Evolutionary conservation across 495 filamentous ascomycete species (phyloP).

Genomic region (Annulohypoxylon nitens): DNA sequence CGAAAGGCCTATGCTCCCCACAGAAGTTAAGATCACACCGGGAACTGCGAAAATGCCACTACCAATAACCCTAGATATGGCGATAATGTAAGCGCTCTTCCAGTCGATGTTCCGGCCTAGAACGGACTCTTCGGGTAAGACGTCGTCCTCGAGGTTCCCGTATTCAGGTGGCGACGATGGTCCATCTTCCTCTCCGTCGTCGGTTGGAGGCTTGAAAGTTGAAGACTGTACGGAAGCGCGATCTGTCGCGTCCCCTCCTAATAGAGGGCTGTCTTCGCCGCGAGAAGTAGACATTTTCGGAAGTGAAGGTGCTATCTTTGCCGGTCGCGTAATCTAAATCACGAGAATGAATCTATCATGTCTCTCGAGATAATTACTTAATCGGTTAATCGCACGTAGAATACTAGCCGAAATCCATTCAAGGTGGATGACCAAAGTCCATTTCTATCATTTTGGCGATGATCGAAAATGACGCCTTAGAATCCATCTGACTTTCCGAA

Average conservation of each 20-base stretch:
- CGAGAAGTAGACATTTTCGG: slow-evolving; percentile 25
- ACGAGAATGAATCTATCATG: slow-evolving; percentile 1
- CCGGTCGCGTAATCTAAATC: slow-evolving; percentile 18
- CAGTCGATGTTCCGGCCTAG: slow-evolving; percentile 74
- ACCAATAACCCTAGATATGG: slow-evolving; percentile 81
- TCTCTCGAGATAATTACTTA: neutral
- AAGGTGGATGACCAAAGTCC: slow-evolving; percentile 2
- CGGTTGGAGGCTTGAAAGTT: slow-evolving; percentile 23
- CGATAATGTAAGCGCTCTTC: slow-evolving; percentile 79
- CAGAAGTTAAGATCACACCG: slow-evolving; percentile 73
- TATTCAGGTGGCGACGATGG: slow-evolving; percentile 42
- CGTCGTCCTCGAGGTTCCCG: slow-evolving; percentile 65
- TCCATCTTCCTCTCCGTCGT: slow-evolving; percentile 38
- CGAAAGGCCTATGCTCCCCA: slow-evolving; percentile 76
- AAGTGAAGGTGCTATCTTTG: neutral
- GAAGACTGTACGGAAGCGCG: slow-evolving; percentile 32
- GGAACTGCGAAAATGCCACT: slow-evolving; percentile 83
- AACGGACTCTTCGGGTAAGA: slow-evolving; percentile 72
- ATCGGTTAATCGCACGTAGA: neutral
- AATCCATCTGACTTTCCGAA: slow-evolving; percentile 41
- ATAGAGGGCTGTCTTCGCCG: slow-evolving; percentile 35
- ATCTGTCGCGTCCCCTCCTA: slow-evolving; percentile 29
- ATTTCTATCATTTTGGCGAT: slow-evolving; percentile 23
- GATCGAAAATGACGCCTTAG: slow-evolving; percentile 14
- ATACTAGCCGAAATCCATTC: neutral